Base-by-base conservation (phyloP, 768 basidiomycete genomes). In the Coprinopsis strossmayeri region DNA sequence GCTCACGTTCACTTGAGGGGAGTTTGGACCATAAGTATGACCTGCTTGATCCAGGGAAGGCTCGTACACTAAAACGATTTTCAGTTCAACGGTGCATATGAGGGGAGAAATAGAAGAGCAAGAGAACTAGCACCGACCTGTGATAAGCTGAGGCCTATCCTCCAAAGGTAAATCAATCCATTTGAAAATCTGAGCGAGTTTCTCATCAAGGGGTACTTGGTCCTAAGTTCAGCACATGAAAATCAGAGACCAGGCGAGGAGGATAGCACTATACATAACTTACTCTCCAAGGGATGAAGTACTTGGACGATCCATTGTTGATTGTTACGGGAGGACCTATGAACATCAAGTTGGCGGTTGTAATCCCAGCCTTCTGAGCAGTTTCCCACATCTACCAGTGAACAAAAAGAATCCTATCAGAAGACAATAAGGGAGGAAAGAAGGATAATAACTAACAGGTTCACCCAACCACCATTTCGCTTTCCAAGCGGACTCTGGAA, bases 321-420 rank as follows among this genome's bases (percentile, higher is more conserved):
- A 57, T 63, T 0, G 88, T 91, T 54, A 69, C 72, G 0, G 87
- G 81, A 25, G 92, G 92, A 11, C 92, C 92, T 7, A 88, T 88
- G 90, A 92, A 96, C 92, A 96, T 96, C 37, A 92, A 71, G 57
- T 93, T 92, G 0, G 90, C 92, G 3, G 87, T 86, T 28, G 78
- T 69, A 10, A 91, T 62, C 0, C 84, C 84, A 3, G 83, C 81
- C 50, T 79, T 83, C 50, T 71, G 76, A 1, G 84, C 88, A 0
- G 91, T 93, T 59, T 91, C 88, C 92, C 93, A 96, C 73, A 95
- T 85, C 89, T 92, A 49, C 28, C 46, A 15, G 51, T 2, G 26
- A n/a, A n/a, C n/a, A n/a, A n/a, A n/a, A n/a, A n/a, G n/a, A n/a
- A n/a, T n/a, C n/a, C n/a, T n/a, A n/a, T 13, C 15, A 15, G 21